Percentiles rank a stretch among this genome's conserved stretches.
phyloP scores from a whole-genome alignment of 1,284 basidiomycete genomes.

The Fomitopsis pinicola region DNA sequence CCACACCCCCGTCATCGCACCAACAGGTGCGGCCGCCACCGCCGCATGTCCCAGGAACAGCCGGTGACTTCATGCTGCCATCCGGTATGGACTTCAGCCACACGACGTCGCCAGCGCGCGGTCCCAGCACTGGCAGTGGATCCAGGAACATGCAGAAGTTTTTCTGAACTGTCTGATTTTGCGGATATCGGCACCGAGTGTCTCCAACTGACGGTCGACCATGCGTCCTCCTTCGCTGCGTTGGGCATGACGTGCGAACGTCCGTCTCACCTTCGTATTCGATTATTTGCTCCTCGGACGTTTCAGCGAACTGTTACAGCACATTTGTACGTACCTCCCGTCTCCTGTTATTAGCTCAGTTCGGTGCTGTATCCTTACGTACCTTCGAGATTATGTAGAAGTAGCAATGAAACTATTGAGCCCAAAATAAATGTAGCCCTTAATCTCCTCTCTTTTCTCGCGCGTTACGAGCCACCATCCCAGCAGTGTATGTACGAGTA shows the following conservation, averaged over 20 bases:
- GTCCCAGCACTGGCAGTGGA: not conserved
- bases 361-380: constrained; percentile 3
- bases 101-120: not conserved
- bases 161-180: constrained; percentile 1
- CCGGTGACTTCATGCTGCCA: constrained; percentile 2
- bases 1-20: constrained; percentile 9
- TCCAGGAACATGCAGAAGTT: not conserved
- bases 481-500: constrained; percentile 3
- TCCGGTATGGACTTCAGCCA: constrained; percentile 6
- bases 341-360: not conserved
- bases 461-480: not conserved
- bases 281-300: constrained; percentile 1
- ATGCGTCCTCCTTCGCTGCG: not conserved
- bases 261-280: not conserved
- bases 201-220: not conserved
- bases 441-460: constrained; percentile 6
- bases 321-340: not conserved
- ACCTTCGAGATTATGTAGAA: constrained; percentile 16
- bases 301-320: not conserved
- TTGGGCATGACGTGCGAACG: not conserved
- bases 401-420: constrained; percentile 11
- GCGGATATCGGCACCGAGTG: not conserved
- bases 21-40: constrained; percentile 1
- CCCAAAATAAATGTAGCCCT: constrained; percentile 16
- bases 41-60: constrained; percentile 5